Conservation (phyloP, 2,329 filamentous ascomycete genomes). For the Neopestalotiopsis sp. region DNA sequence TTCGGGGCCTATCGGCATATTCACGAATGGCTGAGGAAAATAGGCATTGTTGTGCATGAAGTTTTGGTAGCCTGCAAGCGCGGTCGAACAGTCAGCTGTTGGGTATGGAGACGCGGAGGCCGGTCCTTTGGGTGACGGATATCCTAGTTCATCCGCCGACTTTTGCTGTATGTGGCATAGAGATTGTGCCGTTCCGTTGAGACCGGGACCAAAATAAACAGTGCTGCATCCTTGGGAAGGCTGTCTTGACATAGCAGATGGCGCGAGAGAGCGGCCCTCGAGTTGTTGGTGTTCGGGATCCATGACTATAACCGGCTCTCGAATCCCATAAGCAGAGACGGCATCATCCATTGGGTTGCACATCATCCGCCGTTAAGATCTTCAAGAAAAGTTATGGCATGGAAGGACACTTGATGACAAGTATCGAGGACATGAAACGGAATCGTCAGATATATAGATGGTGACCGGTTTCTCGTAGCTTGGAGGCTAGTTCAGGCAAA, state of each 20-base stretch:
- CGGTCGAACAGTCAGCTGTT: too few relatives aligned
- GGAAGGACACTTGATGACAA: too few relatives aligned
- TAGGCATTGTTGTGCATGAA: too few relatives aligned
- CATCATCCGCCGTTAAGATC: background rate
- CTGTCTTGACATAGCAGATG: background rate
- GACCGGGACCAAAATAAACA: background rate
- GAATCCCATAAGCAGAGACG: background rate
- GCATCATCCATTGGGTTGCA: background rate
- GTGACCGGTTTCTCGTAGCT: too few relatives aligned
- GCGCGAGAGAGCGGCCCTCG: background rate
- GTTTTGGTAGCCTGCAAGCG: too few relatives aligned
- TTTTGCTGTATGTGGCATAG: background rate
- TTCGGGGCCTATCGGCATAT: background rate
- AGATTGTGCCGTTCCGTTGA: background rate
- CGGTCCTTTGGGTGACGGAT: too few relatives aligned
- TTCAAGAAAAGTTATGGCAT: background rate
- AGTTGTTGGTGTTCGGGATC: background rate
- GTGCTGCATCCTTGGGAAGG: background rate
- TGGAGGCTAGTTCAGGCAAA: too few relatives aligned
- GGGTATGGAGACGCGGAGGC: too few relatives aligned
- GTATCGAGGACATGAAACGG: too few relatives aligned
- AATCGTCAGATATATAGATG: too few relatives aligned
- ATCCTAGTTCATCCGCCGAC: background rate
- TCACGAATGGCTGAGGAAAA: too few relatives aligned
- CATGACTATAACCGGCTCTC: background rate